These are phyloP conservation scores for Lentinula detonsa DNA, from an alignment of 768 basidiomycete genomes.

Conservation along the genomic window DNA sequence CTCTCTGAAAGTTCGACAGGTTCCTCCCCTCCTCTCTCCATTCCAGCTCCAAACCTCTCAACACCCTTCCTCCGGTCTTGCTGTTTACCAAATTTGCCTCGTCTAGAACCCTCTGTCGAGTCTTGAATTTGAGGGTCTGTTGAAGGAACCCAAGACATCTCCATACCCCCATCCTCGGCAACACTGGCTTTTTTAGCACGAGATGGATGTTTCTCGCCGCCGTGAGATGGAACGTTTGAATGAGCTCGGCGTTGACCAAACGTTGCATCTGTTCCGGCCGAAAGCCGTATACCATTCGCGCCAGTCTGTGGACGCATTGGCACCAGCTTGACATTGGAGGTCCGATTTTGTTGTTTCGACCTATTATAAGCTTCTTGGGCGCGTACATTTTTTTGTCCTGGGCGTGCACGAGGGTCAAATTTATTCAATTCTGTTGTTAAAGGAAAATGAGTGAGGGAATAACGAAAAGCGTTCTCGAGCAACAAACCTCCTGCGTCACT, in stretches of 20 bases:
- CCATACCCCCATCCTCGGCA: constrained; percentile 61
- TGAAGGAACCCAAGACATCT: constrained; percentile 79
- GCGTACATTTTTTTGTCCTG: constrained; percentile 42
- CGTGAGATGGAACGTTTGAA: constrained; percentile 9
- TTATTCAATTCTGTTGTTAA: constrained; percentile 34
- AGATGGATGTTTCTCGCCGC: constrained; percentile 10
- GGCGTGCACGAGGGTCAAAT: constrained; percentile 43
- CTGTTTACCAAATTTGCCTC: constrained; percentile 22
- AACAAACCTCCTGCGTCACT: constrained; percentile 51
- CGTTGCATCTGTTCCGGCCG: constrained; percentile 46
- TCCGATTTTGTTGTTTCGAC: constrained; percentile 36
- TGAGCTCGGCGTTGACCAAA: constrained; percentile 63
- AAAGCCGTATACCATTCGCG: constrained; percentile 16
- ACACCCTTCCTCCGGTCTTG: constrained; percentile 48
- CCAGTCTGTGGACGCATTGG: constrained; percentile 49
- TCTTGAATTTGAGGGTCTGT: constrained; percentile 28
- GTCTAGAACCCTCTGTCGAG: constrained; percentile 20
- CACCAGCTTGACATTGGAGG: constrained; percentile 55
- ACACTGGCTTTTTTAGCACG: constrained; percentile 13
- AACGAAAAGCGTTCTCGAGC: neutral
- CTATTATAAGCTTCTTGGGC: constrained; percentile 39
- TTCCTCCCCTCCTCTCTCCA: constrained; percentile 74
- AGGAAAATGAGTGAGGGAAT: neutral
- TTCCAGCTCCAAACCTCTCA: constrained; percentile 79
- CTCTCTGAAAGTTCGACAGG: constrained; percentile 48